A percentile compares a stretch with the other conserved stretches of the same genome.
Evolutionary conservation across 495 filamentous ascomycete genomes (phyloP).

Genomic region (Neurospora sp.): DNA sequence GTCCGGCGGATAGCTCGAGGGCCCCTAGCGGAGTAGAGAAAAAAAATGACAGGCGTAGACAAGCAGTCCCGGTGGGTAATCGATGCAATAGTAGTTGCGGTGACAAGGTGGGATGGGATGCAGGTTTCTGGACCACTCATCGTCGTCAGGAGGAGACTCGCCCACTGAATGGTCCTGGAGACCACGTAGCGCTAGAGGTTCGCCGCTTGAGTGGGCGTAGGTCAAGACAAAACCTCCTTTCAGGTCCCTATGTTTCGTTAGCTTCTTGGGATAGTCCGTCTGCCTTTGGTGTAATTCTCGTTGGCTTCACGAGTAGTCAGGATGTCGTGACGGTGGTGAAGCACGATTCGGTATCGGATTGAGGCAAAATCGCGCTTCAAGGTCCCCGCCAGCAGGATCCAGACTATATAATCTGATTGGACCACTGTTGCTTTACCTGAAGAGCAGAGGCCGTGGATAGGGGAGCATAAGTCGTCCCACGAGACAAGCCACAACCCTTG

Average conservation of each 20-base stretch:
- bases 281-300: neutral
- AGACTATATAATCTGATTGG: neutral
- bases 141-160: slow-evolving; percentile 23
- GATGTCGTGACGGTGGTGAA: neutral
- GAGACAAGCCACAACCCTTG: neutral
- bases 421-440: neutral
- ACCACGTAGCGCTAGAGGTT: slow-evolving; percentile 16
- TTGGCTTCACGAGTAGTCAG: neutral
- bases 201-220: slow-evolving; percentile 21
- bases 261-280: neutral
- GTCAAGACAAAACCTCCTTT: slow-evolving; percentile 14
- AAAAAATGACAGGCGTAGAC: slow-evolving; percentile 19
- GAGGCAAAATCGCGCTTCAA: neutral
- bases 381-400: neutral
- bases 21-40: slow-evolving; percentile 19
- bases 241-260: slow-evolving; percentile 10
- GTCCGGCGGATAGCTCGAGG: slow-evolving; percentile 12
- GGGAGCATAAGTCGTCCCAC: neutral
- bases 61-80: slow-evolving; percentile 18
- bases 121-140: slow-evolving; percentile 32
- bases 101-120: slow-evolving; percentile 25
- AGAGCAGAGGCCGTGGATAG: neutral
- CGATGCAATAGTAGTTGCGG: slow-evolving; percentile 22
- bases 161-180: slow-evolving; percentile 30
- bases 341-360: neutral